A percentile compares a stretch with the other conserved stretches of the same genome.
phyloP scores from a whole-genome alignment of 331 rosid species.

The Pyracantha coccinea region DNA sequence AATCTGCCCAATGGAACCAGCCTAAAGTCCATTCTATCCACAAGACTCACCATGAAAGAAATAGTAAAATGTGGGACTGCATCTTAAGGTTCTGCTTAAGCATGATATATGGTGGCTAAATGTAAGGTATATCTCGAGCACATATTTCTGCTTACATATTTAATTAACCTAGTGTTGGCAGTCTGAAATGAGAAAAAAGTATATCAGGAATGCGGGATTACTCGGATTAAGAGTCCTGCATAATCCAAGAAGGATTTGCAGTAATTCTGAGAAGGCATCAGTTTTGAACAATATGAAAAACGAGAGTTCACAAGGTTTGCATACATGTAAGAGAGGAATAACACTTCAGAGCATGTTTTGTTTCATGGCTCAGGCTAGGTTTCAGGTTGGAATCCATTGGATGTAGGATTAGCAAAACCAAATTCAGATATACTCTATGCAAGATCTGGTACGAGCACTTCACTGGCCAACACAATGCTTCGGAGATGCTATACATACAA shows the following conservation, averaged over 20 bases:
- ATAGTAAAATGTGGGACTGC: background rate
- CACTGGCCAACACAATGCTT: background rate
- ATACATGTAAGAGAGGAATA: background rate
- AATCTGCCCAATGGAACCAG: background rate
- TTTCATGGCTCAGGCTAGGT: background rate
- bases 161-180: background rate
- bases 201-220: background rate
- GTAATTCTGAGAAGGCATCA: background rate
- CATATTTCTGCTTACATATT: background rate
- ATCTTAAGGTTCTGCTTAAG: background rate
- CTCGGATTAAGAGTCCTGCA: background rate
- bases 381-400: background rate
- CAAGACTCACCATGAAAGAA: background rate
- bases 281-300: background rate
- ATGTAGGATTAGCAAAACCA: background rate
- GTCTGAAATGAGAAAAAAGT: background rate
- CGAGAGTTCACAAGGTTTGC: background rate
- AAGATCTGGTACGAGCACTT: background rate
- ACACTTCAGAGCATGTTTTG: background rate
- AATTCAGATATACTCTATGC: background rate
- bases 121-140: background rate
- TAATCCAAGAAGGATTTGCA: background rate
- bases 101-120: background rate
- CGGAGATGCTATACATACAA: background rate
- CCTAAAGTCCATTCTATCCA: background rate